These are phyloP conservation scores for Neonectria hederae DNA, from an alignment of 2,329 filamentous ascomycete genomes.

Conservation along the genomic window DNA sequence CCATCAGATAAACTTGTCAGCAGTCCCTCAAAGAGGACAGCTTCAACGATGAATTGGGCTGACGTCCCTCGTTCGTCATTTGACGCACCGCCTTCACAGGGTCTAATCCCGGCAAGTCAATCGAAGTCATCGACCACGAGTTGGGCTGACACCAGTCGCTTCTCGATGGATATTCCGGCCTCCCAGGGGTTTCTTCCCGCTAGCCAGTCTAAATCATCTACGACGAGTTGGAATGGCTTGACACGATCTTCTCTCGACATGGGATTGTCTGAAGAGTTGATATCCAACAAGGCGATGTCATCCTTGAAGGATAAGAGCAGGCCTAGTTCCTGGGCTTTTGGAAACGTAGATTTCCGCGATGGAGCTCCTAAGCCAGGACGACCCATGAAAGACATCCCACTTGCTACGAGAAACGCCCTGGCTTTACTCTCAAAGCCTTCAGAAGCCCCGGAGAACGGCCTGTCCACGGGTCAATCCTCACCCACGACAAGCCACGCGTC, in stretches of 20 bases:
- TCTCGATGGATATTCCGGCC: constrained; percentile 12
- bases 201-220: constrained; percentile 29
- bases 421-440: constrained; percentile 17
- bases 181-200: constrained; percentile 18
- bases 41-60: constrained; percentile 3
- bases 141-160: constrained; percentile 9
- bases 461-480: constrained; percentile 14
- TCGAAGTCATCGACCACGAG: constrained; percentile 34
- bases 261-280: constrained; percentile 18
- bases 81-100: constrained; percentile 18
- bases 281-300: constrained; percentile 18
- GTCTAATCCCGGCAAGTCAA: constrained; percentile 22
- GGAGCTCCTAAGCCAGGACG: constrained; percentile 20
- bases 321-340: constrained; percentile 34
- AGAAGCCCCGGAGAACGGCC: constrained; percentile 9
- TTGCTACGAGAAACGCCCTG: constrained; percentile 10
- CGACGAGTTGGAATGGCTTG: constrained; percentile 25
- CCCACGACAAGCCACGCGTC: constrained; percentile 8
- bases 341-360: constrained; percentile 29
- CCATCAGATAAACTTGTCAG: constrained; percentile 19
- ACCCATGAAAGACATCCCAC: constrained; percentile 15
- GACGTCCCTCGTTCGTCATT: constrained; percentile 19
- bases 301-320: constrained; percentile 23
- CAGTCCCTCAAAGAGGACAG: constrained; percentile 4
- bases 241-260: constrained; percentile 27